phyloP scores from a whole-genome alignment of 2,329 filamentous ascomycete species.

The Gremmenia infestans region DNA sequence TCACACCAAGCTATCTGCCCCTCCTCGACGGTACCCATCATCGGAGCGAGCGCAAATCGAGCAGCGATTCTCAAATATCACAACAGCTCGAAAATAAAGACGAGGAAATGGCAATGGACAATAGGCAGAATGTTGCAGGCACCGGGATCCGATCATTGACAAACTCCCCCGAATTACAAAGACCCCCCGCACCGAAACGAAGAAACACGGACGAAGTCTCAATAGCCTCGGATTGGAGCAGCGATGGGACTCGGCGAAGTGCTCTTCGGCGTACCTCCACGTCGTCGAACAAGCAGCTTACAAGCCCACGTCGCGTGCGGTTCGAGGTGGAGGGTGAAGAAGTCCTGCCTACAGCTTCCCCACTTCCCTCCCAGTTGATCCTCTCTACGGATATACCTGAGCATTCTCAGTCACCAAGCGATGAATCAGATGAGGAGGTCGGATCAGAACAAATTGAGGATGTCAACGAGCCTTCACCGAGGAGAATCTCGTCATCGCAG shows the following conservation, averaged over 20 bases:
- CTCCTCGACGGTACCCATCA: slow-evolving; percentile 45
- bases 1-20: slow-evolving; percentile 58
- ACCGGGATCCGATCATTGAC: slow-evolving; percentile 20
- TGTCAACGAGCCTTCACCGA: slow-evolving; percentile 40
- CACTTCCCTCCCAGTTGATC: slow-evolving; percentile 25
- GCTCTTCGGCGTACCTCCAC: slow-evolving; percentile 52
- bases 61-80: slow-evolving; percentile 13
- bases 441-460: slow-evolving; percentile 29
- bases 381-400: slow-evolving; percentile 11
- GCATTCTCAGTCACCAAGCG: slow-evolving; percentile 7
- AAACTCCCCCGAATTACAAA: slow-evolving; percentile 19
- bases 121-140: slow-evolving; percentile 17
- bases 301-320: slow-evolving; percentile 56
- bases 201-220: slow-evolving; percentile 37
- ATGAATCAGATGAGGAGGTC: slow-evolving; percentile 32
- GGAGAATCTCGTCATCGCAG: slow-evolving; percentile 53
- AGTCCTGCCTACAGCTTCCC: slow-evolving; percentile 55
- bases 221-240: slow-evolving; percentile 48
- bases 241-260: slow-evolving; percentile 46
- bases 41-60: slow-evolving; percentile 24
- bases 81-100: slow-evolving; percentile 7
- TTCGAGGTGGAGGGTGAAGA: slow-evolving; percentile 58
- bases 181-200: slow-evolving; percentile 23
- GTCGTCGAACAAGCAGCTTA: slow-evolving; percentile 37
- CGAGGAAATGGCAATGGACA: slow-evolving; percentile 18